Base-by-base conservation (phyloP, 1,284 basidiomycete genomes). In the Ceratobasidium sp. region DNA sequence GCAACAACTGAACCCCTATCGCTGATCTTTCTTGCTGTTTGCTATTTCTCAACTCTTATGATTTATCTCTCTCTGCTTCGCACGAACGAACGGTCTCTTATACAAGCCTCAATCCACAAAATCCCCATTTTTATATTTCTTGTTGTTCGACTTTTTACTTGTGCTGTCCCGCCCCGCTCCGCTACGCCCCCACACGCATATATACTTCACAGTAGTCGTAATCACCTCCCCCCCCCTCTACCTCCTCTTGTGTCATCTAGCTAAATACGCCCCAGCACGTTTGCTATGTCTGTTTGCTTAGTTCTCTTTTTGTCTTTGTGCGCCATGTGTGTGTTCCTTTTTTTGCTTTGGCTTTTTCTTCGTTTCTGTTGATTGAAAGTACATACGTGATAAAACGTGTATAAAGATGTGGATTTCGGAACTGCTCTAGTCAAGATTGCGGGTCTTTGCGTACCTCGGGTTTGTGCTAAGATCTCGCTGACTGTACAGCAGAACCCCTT, bases 21-120 rank as follows among this genome's bases (percentile, higher is more conserved):
- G 68, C 56, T 70, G 54, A 70, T 75, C 62, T 33, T 33, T 66
- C 61, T 75, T 66, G 73, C 73, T 75, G 52, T 75, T 64, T 50
- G 52, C 26, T 38, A 28, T 50, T 50, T 50, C 17, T 48, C 46
- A 13, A 20, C 48, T 17, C 15, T n/a, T 50, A 50, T 50, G 48
- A 20, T 15, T n/a, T 40, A 44, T 56, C 28, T 38, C 28, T 54
- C 50, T 61, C 15, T 33, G 33, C 33, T 33, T 59, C 40, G 46
- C 64, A 62, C 38, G 70, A 74, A 74, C 70, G 59, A 59, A 48
- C 26, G 3, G 38, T 62, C 38, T 65, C 71, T 20, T 33, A 56
- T 12, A 23, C 20, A 10, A 13, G 38, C 28, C 13, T 56, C 26
- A 48, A 54, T 28, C 26, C 66, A 52, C 66, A 68, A 68, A 56